Conservation (phyloP, 1,139 yeast species). For the Pichia inconspicua region DNA sequence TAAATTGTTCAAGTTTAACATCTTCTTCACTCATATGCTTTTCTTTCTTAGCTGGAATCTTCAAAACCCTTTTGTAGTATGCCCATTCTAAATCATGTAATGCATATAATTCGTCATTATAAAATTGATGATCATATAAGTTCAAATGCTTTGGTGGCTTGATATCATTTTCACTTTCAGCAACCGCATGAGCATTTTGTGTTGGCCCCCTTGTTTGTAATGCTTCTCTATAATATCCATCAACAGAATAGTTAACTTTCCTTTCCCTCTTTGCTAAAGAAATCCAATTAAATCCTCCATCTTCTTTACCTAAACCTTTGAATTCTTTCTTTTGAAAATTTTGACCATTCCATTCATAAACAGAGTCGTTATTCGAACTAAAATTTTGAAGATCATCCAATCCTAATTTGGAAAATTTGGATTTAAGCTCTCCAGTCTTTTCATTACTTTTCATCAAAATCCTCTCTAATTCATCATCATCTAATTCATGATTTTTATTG, state of each 20-base stretch:
- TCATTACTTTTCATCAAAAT: slow-evolving; percentile 54
- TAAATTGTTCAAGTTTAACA: slow-evolving; percentile 50
- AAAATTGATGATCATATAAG: slow-evolving; percentile 68
- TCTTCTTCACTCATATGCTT: slow-evolving; percentile 44
- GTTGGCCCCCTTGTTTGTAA: slow-evolving; percentile 55
- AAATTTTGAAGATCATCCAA: slow-evolving; percentile 72
- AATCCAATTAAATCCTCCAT: slow-evolving; percentile 46
- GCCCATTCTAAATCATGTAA: slow-evolving; percentile 61
- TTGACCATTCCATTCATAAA: slow-evolving; percentile 82
- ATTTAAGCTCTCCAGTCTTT: slow-evolving; percentile 55
- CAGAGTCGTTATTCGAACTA: slow-evolving; percentile 46
- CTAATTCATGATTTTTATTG: slow-evolving; percentile 29
- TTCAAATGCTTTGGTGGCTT: slow-evolving; percentile 63
- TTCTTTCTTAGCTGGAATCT: slow-evolving; percentile 39
- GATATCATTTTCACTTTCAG: slow-evolving; percentile 36
- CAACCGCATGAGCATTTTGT: slow-evolving; percentile 6
- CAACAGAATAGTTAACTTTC: slow-evolving; percentile 62
- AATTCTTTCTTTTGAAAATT: slow-evolving; percentile 62
- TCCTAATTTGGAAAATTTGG: slow-evolving; percentile 58
- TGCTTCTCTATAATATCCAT: slow-evolving; percentile 72
- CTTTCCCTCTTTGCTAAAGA: slow-evolving; percentile 74
- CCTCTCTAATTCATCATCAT: slow-evolving; percentile 57
- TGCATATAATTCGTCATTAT: slow-evolving; percentile 52
- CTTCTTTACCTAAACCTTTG: slow-evolving; percentile 29
- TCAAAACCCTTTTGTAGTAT: slow-evolving; percentile 45